A percentile compares a stretch with the other conserved stretches of the same genome.
phyloP scores from a whole-genome alignment of 805 yeast genomes.

The Torulaspora gathmanii region DNA sequence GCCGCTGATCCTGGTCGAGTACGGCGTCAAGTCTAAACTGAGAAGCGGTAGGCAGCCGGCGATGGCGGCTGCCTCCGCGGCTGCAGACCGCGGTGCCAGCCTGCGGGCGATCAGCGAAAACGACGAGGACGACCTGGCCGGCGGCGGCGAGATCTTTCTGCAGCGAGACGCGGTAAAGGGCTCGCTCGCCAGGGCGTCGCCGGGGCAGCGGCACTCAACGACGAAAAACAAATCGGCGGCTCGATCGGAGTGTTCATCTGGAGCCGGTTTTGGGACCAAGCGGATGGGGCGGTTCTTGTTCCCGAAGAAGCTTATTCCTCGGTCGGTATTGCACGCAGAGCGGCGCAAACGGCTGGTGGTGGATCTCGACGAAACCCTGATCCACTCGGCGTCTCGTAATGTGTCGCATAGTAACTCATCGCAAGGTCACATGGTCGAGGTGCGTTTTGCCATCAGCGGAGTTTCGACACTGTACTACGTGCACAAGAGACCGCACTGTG shows the following conservation, averaged over 20 bases:
- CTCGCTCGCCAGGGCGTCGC: conserved; percentile 23
- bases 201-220: background rate
- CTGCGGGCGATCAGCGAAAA: conserved; percentile 8
- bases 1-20: conserved; percentile 47
- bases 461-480: conserved; percentile 82
- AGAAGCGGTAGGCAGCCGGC: background rate
- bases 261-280: conserved; percentile 26
- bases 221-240: conserved; percentile 18
- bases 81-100: background rate
- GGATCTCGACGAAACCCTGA: conserved; percentile 90
- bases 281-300: conserved; percentile 41
- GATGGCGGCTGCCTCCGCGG: background rate
- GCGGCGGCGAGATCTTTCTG: conserved; percentile 29
- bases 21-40: conserved; percentile 21
- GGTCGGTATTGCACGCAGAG: conserved; percentile 33
- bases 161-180: conserved; percentile 34
- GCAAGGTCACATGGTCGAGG: conserved; percentile 73
- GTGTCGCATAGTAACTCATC: conserved; percentile 30
- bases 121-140: conserved; percentile 28
- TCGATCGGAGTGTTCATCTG: conserved; percentile 7
- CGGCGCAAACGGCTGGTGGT: conserved; percentile 62
- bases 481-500: conserved; percentile 88
- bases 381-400: conserved; percentile 79
- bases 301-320: conserved; percentile 42
- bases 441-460: conserved; percentile 51